These are phyloP conservation scores for Galerina marginata DNA, from an alignment of 768 basidiomycete species.

Conservation along the genomic window DNA sequence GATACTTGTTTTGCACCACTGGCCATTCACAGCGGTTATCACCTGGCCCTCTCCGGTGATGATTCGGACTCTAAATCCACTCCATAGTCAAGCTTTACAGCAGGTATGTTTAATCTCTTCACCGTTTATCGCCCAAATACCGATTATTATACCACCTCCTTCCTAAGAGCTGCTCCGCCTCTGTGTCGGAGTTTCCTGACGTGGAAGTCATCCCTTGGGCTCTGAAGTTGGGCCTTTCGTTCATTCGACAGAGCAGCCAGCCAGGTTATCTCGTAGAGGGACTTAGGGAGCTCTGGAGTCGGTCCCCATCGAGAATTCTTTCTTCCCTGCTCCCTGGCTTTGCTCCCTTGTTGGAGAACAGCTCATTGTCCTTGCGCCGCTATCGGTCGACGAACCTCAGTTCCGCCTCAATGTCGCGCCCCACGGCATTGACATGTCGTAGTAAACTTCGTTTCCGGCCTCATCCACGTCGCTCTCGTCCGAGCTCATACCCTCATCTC, in stretches of 20 bases:
- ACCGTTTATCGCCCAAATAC: no score
- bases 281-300: neutral
- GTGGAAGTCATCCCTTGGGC: neutral
- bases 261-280: neutral
- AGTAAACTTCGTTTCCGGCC: slow-evolving; percentile 3
- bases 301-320: neutral
- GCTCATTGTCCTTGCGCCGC: slow-evolving; percentile 5
- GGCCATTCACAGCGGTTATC: no score
- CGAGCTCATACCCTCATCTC: slow-evolving; percentile 20
- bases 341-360: slow-evolving; percentile 14
- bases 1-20: no score
- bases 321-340: slow-evolving; percentile 4
- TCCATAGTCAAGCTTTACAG: no score
- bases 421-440: slow-evolving; percentile 15
- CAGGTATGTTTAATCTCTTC: no score
- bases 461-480: slow-evolving; percentile 19
- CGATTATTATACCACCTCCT: no score
- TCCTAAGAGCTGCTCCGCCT: neutral
- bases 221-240: neutral
- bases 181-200: neutral
- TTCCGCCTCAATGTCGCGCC: slow-evolving; percentile 9
- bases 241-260: neutral
- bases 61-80: no score
- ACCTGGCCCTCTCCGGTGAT: no score
- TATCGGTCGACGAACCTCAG: slow-evolving; percentile 12